Conservation (phyloP, 768 basidiomycete species). For the Boletus rubescentipes region DNA sequence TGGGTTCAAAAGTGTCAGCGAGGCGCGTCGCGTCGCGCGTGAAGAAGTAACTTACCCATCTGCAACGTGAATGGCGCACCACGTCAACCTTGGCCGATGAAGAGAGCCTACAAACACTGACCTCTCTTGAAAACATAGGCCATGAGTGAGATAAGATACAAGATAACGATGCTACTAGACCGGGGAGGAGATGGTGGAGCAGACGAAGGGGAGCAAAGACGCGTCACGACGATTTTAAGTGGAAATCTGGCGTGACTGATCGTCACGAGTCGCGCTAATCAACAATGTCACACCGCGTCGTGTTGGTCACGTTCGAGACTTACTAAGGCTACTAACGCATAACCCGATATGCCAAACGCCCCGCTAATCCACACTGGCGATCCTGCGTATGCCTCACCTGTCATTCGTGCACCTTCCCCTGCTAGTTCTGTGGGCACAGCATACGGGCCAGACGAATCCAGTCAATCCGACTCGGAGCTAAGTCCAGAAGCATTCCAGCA, state of each 20-base stretch:
- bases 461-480: slow-evolving; percentile 39
- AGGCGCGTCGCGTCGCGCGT: slow-evolving; percentile 25
- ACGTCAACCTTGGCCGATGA: slow-evolving; percentile 6
- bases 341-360: slow-evolving; percentile 26
- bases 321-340: neutral
- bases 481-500: slow-evolving; percentile 37
- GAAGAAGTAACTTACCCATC: slow-evolving; percentile 43
- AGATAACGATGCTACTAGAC: slow-evolving; percentile 1
- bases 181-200: slow-evolving; percentile 24
- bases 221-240: slow-evolving; percentile 33
- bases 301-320: slow-evolving; percentile 2
- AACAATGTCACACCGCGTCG: slow-evolving; percentile 36
- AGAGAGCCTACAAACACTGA: slow-evolving; percentile 25
- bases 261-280: slow-evolving; percentile 31
- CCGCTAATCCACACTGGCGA: slow-evolving; percentile 34
- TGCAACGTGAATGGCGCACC: slow-evolving; percentile 21
- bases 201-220: slow-evolving; percentile 19
- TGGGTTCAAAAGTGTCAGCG: slow-evolving; percentile 25
- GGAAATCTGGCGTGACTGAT: slow-evolving; percentile 25
- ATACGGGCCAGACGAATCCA: slow-evolving; percentile 48
- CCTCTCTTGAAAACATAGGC: slow-evolving; percentile 60
- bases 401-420: slow-evolving; percentile 47
- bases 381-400: slow-evolving; percentile 44
- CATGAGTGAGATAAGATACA: slow-evolving; percentile 31
- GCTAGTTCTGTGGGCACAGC: slow-evolving; percentile 47